Conservation (phyloP, 176 grass and related monocot genomes). For the Aegilops tauschii region DNA sequence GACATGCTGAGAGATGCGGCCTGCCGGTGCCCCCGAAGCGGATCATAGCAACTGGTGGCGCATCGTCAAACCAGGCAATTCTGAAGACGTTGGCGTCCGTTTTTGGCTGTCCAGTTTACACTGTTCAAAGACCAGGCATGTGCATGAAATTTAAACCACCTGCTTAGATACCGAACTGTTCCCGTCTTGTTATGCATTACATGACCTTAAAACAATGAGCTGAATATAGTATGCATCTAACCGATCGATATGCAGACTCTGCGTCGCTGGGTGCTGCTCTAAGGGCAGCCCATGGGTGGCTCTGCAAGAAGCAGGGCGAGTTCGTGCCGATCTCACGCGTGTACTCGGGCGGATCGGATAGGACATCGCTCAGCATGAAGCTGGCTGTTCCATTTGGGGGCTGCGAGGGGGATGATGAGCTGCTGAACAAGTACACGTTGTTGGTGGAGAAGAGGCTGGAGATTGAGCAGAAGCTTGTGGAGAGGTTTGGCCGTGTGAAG, state of each 20-base stretch:
- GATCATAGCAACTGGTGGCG: slow-evolving; percentile 43
- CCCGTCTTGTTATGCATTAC: too few relatives aligned
- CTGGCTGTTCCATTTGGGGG: slow-evolving; percentile 42
- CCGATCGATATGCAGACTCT: slow-evolving; percentile 41
- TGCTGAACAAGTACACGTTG: slow-evolving; percentile 40
- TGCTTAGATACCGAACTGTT: too few relatives aligned
- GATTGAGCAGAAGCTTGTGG: slow-evolving; percentile 49
- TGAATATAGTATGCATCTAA: not conserved
- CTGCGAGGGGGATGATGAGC: slow-evolving; percentile 3
- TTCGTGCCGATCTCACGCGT: slow-evolving; percentile 44
- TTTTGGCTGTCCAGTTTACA: slow-evolving; percentile 78
- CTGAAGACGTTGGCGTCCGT: slow-evolving; percentile 67
- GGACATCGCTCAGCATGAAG: slow-evolving; percentile 37
- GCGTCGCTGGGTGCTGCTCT: slow-evolving; percentile 66
- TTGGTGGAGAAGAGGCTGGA: slow-evolving; percentile 51
- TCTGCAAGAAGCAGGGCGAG: slow-evolving; percentile 37
- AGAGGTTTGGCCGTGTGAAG: slow-evolving; percentile 12
- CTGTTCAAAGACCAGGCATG: slow-evolving; percentile 70
- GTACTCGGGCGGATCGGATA: slow-evolving; percentile 32
- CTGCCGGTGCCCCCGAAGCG: slow-evolving; percentile 76
- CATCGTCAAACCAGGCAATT: slow-evolving; percentile 65
- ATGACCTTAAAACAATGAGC: not conserved
- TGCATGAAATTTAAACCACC: not conserved
- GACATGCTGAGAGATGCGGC: slow-evolving; percentile 76
- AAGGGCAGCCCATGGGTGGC: slow-evolving; percentile 68